Base-by-base conservation (phyloP, 257 asterid species). In the Solanum infundibuliforme region DNA sequence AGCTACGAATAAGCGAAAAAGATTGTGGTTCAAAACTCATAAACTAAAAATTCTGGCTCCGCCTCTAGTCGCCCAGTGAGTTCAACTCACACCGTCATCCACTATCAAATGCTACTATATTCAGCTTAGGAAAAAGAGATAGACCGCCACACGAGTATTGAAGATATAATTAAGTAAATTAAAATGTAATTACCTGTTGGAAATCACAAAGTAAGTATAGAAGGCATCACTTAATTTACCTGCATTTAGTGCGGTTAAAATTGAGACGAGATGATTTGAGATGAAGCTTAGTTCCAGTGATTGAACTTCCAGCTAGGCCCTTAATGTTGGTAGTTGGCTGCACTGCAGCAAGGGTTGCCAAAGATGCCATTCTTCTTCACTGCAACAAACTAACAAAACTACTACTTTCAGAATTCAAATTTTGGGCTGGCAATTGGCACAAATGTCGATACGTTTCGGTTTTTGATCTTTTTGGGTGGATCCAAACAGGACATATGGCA, bases 281-380 rank as follows among this genome's bases (percentile, higher is more conserved):
- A 39, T 90, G 91, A 92, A 96, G 96, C 93, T 92, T 95, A 66
- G 98, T 91, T 87, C 98, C 98, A 90, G 94, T 32, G 60, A 95
- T 43, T 87, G 98, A 95, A 89, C 98, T 96, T 83, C 98, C 97
- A 88, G 96, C 95, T 87, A 96, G 98, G 81, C 98, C 98, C 86
- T 95, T 96, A 6, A 94, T 93, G 87, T 5, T 48, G 43, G 94
- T 89, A 85, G 94, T 79, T 86, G 96, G 93, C 89, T 93, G 94
- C 32, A 91, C 95, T 12, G 93, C 90, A 83, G 96, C 92, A 83
- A 93, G 88, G 87, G 95, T 91, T 87, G 98, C 94, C 14, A 95
- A 90, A 48, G 96, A 96, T 83, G 98, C 98, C 98, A 96, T 96
- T 84, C 84, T 39, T 36, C 27, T 16, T 81, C 73, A 43, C 76